Evolutionary conservation across 805 yeast species (phyloP), one percentile per base, ranked within the genome.

Genomic region (Cyberlindnera americana): DNA sequence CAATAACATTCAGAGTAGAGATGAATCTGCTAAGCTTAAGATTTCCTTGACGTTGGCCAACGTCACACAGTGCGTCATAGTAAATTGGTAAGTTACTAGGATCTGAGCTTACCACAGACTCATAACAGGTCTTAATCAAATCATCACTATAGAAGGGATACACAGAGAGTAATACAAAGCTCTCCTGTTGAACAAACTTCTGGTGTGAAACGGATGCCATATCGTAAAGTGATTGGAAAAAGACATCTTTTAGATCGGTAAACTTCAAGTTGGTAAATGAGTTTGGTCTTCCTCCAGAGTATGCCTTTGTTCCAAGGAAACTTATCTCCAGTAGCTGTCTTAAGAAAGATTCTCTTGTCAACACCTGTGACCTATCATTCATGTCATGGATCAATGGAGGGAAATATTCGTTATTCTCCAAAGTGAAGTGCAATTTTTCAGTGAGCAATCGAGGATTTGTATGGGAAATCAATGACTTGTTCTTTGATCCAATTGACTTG

Each of bases 251-350:
- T n/a, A 60, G 49, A 18, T 49, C 49, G 5, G 43, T 46, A 14
- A 62, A 57, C 33, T 54, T 57, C 15, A 56, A 48, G 4, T 46
- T 27, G 14, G 48, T 49, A 29, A 66, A 64, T 10, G 62, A 58
- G 18, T 60, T 54, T 8, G 53, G 43, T 16, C 44, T 43, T 2
- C 55, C 41, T 6, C 42, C 50, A 9, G 60, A 50, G 18, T 49
- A 51, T 3, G 67, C 58, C 34, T 60, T 49, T 50, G 60, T 60
- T 5, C 73, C 76, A 37, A 69, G 51, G 31, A 72, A 73, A 4
- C 74, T 60, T 18, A 77, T 61, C 51, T 83, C 90, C 6, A 69
- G 49, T 19, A 77, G 61, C 44, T 74, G 78, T 43, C 85, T 64
- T 14, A 72, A 64, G 44, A 66, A 81, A 5, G 76, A 62, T 37